Percentiles rank a stretch among this genome's conserved stretches.
Conservation (phyloP, 1,284 basidiomycete species). For the Anthracocystis panici-leucophaei region DNA sequence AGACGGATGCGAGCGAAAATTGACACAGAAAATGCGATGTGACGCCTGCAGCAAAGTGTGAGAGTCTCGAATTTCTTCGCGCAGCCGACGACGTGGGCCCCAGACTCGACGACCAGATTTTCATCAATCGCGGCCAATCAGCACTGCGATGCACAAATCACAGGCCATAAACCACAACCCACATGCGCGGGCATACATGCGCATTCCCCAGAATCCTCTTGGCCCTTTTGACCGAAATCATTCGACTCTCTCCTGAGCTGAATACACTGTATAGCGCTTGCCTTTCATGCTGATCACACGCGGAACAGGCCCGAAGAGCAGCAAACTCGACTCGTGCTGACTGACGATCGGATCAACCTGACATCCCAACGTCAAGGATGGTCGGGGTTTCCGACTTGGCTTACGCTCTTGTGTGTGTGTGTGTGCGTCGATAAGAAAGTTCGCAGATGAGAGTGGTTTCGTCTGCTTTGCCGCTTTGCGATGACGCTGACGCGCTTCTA, state of each 20-base stretch:
- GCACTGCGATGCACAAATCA: background rate
- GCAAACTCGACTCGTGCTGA: background rate
- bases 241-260: background rate
- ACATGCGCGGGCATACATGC: background rate
- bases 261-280: background rate
- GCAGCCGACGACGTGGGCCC: background rate
- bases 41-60: conserved; percentile 9
- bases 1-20: conserved; percentile 9
- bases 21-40: conserved; percentile 9
- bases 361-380: background rate
- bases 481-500: conserved; percentile 12
- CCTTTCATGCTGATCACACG: background rate
- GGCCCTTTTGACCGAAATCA: background rate
- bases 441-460: background rate
- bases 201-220: conserved; percentile 22
- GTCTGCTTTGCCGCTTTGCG: background rate
- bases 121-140: conserved; percentile 8
- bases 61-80: background rate
- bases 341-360: background rate
- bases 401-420: background rate
- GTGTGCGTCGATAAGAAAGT: conserved; percentile 37
- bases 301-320: background rate
- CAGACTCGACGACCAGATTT: background rate
- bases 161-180: background rate
- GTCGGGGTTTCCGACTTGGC: background rate